Base-by-base conservation (phyloP, 495 filamentous ascomycete genomes). In the Penicillium nucicola region DNA sequence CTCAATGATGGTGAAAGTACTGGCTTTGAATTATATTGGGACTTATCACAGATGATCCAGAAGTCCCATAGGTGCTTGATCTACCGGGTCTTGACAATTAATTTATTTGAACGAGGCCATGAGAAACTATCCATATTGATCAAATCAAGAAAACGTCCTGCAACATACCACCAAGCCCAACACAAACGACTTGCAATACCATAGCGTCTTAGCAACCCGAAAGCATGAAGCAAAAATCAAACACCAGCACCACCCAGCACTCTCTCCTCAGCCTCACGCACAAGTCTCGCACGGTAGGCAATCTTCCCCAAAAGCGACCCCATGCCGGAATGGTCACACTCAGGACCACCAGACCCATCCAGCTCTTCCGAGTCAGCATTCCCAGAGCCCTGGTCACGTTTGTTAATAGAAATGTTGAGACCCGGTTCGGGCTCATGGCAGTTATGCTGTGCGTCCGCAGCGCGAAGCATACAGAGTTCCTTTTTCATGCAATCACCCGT, bases 381-480 rank as follows among this genome's bases (percentile, higher is more conserved):
- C 9, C 23, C 37, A 19, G 23, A 30, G 1, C 31, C 28, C 13
- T 25, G 38, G 28, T 53, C 56, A 2, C 56, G 37, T 49, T 67
- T 66, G 18, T 32, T 44, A 14, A 66, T 66, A 20, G 30, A 45
- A 13, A 66, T 61, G n/a, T 57, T 50, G 17, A 67, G 46, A 12
- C 62, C 62, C 14, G 53, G 42, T 22, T 46, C 56, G 1, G 48
- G 33, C 38, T 45, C 48, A 12, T 46, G 54, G 46, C 68, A 71
- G 35, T 61, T 68, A 42, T 60, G 65, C 55, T 69, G 68, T 14
- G 68, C 55, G 35, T 71, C 57, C 1, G 68, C 68, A 28, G 61
- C 71, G n/a, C 74, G 62, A 32, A 79, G 42, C 14, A 61, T 50
- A 43, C 75, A 77, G 31, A 79, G 72, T 49, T 72, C 64, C 7